Conservation (phyloP, 306 rosid species). For the Cucurbita argyrosperma region DNA sequence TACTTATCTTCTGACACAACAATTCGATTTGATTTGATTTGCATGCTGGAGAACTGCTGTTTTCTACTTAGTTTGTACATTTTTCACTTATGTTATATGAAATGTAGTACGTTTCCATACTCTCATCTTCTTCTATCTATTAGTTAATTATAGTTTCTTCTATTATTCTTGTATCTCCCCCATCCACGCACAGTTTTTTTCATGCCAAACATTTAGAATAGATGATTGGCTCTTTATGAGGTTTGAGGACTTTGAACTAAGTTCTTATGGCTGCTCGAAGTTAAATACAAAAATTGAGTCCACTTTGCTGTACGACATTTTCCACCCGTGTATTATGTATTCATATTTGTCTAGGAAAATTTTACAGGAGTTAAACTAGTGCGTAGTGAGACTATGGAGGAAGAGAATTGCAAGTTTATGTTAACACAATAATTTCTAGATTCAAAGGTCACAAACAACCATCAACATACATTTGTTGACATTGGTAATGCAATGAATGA, state of each 20-base stretch:
- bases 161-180: not conserved
- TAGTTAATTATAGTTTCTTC: not conserved
- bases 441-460: not conserved
- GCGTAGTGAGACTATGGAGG: not conserved
- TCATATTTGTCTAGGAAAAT: not conserved
- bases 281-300: not conserved
- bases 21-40: not conserved
- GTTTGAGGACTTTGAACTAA: not conserved
- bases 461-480: not conserved
- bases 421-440: not conserved
- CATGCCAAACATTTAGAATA: not conserved
- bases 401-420: not conserved
- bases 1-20: not conserved
- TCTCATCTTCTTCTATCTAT: not conserved
- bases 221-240: not conserved
- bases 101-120: not conserved
- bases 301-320: not conserved
- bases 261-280: not conserved
- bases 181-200: not conserved
- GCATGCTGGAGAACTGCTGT: not conserved
- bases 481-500: not conserved
- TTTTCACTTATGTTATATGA: not conserved
- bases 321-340: not conserved
- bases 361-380: not conserved
- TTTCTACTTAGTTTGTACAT: not conserved